These are phyloP conservation scores for barrel medic (Medicago truncatula) DNA, from an alignment of 306 rosid species.

Conservation along the genomic window DNA sequence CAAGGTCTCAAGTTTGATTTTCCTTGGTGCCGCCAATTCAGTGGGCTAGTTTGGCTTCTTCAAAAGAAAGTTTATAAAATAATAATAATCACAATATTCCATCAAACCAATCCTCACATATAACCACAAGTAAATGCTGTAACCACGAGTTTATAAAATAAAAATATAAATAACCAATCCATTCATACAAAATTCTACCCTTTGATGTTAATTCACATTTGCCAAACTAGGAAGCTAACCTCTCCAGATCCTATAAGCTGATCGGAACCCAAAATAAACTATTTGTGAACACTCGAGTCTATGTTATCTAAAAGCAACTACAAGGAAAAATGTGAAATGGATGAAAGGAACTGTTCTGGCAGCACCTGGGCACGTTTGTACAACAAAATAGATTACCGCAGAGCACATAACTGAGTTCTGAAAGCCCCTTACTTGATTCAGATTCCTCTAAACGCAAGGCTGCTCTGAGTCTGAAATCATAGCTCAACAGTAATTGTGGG, in stretches of 20 bases:
- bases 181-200: constrained; percentile 55
- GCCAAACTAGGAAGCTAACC: constrained; percentile 46
- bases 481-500: constrained; percentile 52
- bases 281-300: constrained; percentile 45
- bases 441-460: constrained; percentile 42
- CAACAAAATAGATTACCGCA: constrained; percentile 51
- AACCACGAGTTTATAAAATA: constrained; percentile 36
- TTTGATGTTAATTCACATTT: constrained; percentile 50
- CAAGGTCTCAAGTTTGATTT: no score
- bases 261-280: constrained; percentile 44
- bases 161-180: constrained; percentile 43
- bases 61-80: no score
- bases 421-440: constrained; percentile 39
- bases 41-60: no score
- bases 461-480: constrained; percentile 39
- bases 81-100: constrained; percentile 5
- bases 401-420: constrained; percentile 38
- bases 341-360: constrained; percentile 48
- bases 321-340: constrained; percentile 8
- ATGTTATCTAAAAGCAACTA: constrained; percentile 31
- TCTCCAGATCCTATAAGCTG: constrained; percentile 39
- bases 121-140: constrained; percentile 22
- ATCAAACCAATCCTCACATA: not conserved
- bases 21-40: no score
- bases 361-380: constrained; percentile 56